phyloP scores from a whole-genome alignment of 169 alveolate genomes.

The Amoebophrya sp. region DNA sequence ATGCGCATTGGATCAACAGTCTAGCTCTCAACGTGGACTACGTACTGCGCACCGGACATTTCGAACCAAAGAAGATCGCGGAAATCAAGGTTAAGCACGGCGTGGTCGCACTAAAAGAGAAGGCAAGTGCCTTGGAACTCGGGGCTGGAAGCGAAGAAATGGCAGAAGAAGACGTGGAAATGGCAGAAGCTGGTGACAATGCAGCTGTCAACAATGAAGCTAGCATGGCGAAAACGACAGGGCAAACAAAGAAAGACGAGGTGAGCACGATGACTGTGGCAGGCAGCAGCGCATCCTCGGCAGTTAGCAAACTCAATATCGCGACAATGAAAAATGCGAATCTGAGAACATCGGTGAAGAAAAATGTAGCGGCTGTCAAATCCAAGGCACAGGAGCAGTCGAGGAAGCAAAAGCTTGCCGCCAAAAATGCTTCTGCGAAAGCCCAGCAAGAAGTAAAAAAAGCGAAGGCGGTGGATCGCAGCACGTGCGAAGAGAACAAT shows the following conservation, averaged over 20 bases:
- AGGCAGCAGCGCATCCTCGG: too few species aligned
- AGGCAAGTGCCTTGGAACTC: constrained; percentile 25
- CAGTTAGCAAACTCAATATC: too few species aligned
- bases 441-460: neutral
- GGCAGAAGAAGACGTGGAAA: neutral
- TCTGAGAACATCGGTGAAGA: too few species aligned
- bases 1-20: constrained; percentile 97
- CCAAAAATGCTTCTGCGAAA: neutral
- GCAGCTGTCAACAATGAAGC: neutral
- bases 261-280: too few species aligned
- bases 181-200: neutral
- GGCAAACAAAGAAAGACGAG: neutral
- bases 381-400: too few species aligned
- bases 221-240: neutral
- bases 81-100: neutral
- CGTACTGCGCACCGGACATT: constrained; percentile 79
- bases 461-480: neutral
- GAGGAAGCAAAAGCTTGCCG: neutral
- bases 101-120: constrained; percentile 53
- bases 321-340: neutral
- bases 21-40: constrained; percentile 82
- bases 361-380: too few species aligned
- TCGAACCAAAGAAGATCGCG: constrained; percentile 50
- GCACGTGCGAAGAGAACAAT: neutral
- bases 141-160: neutral